Percentiles rank a stretch among this genome's conserved stretches.
Evolutionary conservation across 2,329 filamentous ascomycete species (phyloP).

Genomic region (Sarocladium strictum): DNA sequence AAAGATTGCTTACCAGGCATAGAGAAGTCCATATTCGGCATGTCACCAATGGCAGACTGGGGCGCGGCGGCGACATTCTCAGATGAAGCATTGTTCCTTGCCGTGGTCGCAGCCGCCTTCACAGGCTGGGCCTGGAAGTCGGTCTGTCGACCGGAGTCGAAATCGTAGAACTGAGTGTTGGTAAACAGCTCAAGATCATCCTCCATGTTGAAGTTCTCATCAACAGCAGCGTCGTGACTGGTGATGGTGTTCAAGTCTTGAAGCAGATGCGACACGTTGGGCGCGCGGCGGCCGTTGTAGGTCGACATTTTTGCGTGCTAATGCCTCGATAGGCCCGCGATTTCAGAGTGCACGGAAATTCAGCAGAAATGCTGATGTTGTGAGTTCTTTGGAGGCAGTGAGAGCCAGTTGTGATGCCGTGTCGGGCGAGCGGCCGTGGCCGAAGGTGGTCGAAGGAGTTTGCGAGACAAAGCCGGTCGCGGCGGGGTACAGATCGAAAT

Average conservation of each 20-base stretch:
- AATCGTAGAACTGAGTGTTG: constrained; percentile 77
- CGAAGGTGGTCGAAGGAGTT: neutral
- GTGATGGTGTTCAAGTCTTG: constrained; percentile 75
- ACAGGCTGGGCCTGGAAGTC: constrained; percentile 46
- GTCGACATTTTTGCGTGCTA: constrained; percentile 50
- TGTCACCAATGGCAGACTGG: constrained; percentile 38
- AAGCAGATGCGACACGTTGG: constrained; percentile 87
- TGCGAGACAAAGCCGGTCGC: constrained; percentile 2
- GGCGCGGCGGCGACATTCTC: constrained; percentile 32
- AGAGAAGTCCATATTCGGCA: constrained; percentile 40
- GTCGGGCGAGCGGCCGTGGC: constrained; percentile 2
- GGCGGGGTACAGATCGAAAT: neutral
- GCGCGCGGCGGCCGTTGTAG: constrained; percentile 70
- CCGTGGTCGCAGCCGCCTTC: constrained; percentile 32
- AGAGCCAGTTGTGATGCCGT: neutral
- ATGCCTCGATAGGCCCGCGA: neutral
- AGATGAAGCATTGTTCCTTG: constrained; percentile 25
- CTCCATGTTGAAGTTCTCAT: constrained; percentile 59
- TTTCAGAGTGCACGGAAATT: neutral
- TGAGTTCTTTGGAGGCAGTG: neutral
- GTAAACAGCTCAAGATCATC: constrained; percentile 74
- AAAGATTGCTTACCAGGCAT: constrained; percentile 46
- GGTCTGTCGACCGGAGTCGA: constrained; percentile 59
- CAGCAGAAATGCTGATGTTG: neutral
- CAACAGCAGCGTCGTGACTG: constrained; percentile 46